Evolutionary conservation across 352 stramenopile genomes (phyloP).

Genomic region (Thalassiosira livingstoniorum): DNA sequence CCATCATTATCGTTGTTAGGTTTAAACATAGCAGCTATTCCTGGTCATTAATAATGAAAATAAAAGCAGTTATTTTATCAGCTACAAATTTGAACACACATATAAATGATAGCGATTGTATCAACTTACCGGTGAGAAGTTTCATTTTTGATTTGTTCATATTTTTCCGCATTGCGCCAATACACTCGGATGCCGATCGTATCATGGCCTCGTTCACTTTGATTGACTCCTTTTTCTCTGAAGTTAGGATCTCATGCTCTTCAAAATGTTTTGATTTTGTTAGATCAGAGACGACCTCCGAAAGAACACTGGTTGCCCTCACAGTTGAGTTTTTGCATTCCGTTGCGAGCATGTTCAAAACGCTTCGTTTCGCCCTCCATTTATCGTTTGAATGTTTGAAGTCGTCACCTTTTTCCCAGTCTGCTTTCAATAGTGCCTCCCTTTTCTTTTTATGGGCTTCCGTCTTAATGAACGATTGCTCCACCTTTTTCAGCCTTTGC

Average conservation of each 20-base stretch:
- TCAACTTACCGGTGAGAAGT: too few relatives aligned
- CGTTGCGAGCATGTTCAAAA: neutral
- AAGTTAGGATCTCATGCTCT: neutral
- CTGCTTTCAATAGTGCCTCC: neutral
- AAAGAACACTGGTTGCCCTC: neutral
- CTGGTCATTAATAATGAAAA: too few relatives aligned
- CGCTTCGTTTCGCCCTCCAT: neutral
- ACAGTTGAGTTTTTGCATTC: neutral
- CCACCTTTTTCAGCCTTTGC: neutral
- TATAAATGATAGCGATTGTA: too few relatives aligned
- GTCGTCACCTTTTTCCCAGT: neutral
- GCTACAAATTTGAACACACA: too few relatives aligned
- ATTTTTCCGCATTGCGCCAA: neutral
- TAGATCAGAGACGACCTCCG: neutral
- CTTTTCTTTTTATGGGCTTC: neutral
- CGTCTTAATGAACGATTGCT: neutral
- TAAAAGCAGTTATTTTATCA: too few relatives aligned
- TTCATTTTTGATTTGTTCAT: neutral
- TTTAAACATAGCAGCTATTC: neutral
- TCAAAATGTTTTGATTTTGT: neutral
- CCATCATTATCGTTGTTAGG: neutral
- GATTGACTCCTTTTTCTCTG: neutral
- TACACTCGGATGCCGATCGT: neutral
- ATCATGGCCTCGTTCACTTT: neutral
- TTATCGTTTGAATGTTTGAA: too few relatives aligned